Evolutionary conservation across 2,329 filamentous ascomycete species (phyloP).

Genomic region (Aspergillus jensenii): DNA sequence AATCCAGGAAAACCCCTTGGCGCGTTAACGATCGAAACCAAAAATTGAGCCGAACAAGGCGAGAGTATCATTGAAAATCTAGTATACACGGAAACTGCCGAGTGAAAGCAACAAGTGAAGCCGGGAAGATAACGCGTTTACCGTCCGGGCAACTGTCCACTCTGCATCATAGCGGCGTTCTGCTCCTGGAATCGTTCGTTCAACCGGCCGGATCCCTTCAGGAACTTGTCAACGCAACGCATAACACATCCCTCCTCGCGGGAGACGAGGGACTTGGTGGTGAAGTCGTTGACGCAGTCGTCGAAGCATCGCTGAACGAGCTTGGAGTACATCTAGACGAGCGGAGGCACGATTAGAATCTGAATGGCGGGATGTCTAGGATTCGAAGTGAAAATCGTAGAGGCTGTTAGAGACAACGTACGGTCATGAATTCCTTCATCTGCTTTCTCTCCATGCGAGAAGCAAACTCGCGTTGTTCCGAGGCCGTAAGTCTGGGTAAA

Average conservation of each 20-base stretch:
- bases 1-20: background rate
- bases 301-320: conserved; percentile 75
- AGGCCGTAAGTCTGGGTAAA: conserved; percentile 61
- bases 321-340: conserved; percentile 62
- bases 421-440: conserved; percentile 98
- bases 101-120: conserved; percentile 10
- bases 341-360: conserved; percentile 7
- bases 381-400: background rate
- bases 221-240: conserved; percentile 93
- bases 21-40: background rate
- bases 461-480: conserved; percentile 91
- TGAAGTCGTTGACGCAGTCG: conserved; percentile 97
- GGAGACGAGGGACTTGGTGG: conserved; percentile 85
- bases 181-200: conserved; percentile 85
- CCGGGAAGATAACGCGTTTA: conserved; percentile 21
- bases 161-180: conserved; percentile 67
- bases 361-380: background rate
- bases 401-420: conserved; percentile 51
- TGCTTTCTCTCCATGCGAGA: conserved; percentile 95
- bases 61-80: conserved; percentile 22
- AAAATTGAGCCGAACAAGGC: conserved; percentile 7
- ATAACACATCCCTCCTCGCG: conserved; percentile 90
- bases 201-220: conserved; percentile 86
- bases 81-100: conserved; percentile 19
- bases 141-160: conserved; percentile 51